phyloP scores from a whole-genome alignment of 1,139 yeast genomes.

The Lodderomyces jiufengensis region DNA sequence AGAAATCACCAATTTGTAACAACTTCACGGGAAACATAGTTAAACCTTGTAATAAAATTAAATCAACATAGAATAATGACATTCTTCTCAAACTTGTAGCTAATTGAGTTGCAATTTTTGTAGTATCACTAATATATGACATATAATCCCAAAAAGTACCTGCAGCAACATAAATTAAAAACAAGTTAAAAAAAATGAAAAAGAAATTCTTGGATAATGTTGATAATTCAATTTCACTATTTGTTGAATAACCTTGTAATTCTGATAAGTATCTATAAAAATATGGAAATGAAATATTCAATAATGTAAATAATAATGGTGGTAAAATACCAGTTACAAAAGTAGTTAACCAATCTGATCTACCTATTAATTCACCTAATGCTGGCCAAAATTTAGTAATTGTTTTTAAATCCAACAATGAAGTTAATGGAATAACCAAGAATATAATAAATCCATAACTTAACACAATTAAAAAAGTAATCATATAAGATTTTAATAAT shows the following conservation, averaged over 20 bases:
- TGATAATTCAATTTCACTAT: conserved; percentile 73
- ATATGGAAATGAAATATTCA: conserved; percentile 67
- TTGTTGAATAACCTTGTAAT: conserved; percentile 67
- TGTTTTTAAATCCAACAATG: conserved; percentile 67
- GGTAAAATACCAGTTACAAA: conserved; percentile 74
- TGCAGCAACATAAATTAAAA: conserved; percentile 73
- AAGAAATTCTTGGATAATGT: conserved; percentile 75
- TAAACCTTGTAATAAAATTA: conserved; percentile 69
- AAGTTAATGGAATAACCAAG: conserved; percentile 72
- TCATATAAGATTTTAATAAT: conserved; percentile 52
- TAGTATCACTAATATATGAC: conserved; percentile 75
- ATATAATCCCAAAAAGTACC: conserved; percentile 76
- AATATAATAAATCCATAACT: conserved; percentile 62
- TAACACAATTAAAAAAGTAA: conserved; percentile 60
- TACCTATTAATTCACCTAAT: conserved; percentile 55
- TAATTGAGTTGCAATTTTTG: conserved; percentile 67
- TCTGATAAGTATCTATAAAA: conserved; percentile 64
- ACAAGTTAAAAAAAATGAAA: conserved; percentile 73
- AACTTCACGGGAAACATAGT: conserved; percentile 76
- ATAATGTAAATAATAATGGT: conserved; percentile 65
- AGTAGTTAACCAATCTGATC: conserved; percentile 66
- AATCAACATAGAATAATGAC: conserved; percentile 69
- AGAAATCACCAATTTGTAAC: conserved; percentile 50
- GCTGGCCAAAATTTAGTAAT: conserved; percentile 72
- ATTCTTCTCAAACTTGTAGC: conserved; percentile 69